Evolutionary conservation across 108 stramenopile species (phyloP).

Genomic region (Aurantiochytrium sp.): DNA sequence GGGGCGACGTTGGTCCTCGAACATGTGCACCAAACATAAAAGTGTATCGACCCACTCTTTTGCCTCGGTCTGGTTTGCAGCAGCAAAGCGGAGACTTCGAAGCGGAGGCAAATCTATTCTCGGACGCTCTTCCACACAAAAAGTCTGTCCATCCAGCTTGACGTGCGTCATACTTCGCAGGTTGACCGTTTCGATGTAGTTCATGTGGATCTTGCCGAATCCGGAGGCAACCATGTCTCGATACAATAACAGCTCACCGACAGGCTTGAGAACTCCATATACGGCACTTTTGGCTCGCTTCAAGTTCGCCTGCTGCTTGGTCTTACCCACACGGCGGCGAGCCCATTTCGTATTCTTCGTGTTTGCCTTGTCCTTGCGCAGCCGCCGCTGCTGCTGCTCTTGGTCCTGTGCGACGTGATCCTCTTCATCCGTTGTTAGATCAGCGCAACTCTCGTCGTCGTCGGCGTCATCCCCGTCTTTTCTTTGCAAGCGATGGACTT

Average conservation of each 20-base stretch:
- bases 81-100: neutral
- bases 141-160: neutral
- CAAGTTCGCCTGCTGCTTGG: neutral
- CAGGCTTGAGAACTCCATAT: neutral
- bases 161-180: neutral
- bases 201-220: neutral
- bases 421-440: too few relatives aligned
- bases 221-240: neutral
- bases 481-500: neutral
- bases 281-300: neutral
- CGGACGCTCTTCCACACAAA: neutral
- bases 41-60: neutral
- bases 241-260: neutral
- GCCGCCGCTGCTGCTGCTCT: too few relatives aligned
- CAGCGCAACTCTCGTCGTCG: too few relatives aligned
- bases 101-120: neutral
- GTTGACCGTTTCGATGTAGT: neutral
- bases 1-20: neutral
- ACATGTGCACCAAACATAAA: neutral
- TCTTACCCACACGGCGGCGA: neutral
- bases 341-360: neutral
- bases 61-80: neutral
- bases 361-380: too few relatives aligned
- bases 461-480: too few relatives aligned
- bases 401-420: too few relatives aligned